Percentiles rank a stretch among this genome's conserved stretches.
Evolutionary conservation across 2,329 filamentous ascomycete genomes (phyloP).

Genomic region (Diaporthe nobilis): DNA sequence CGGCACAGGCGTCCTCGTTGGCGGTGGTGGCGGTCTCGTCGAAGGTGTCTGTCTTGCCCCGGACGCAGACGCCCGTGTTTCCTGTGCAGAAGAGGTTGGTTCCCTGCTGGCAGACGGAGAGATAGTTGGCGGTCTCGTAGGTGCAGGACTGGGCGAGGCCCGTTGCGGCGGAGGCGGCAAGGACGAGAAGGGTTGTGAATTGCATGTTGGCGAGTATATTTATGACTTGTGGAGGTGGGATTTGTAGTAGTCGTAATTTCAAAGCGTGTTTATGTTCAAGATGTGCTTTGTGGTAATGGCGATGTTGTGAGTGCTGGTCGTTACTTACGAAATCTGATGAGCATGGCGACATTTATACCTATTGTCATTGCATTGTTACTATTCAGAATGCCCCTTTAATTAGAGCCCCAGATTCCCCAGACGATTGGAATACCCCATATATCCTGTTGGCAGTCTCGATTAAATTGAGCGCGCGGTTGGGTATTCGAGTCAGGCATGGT

Average conservation of each 20-base stretch:
- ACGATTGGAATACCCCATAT: not conserved
- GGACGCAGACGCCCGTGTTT: conserved; percentile 12
- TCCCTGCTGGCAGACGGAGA: conserved; percentile 32
- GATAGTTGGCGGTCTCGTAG: conserved; percentile 26
- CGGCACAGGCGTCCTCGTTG: conserved; percentile 23
- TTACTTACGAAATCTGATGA: not conserved
- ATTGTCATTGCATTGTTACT: not conserved
- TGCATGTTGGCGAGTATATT: not conserved
- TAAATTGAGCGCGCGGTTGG: conserved; percentile 23
- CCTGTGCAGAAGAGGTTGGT: conserved; percentile 17
- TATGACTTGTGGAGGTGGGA: not conserved
- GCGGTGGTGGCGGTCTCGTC: not conserved
- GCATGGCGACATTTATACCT: not conserved
- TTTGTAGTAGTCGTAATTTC: not conserved
- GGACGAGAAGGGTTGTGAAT: conserved; percentile 2
- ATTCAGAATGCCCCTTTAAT: not conserved
- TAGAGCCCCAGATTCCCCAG: conserved; percentile 11
- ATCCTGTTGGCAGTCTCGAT: not conserved
- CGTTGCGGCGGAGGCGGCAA: conserved; percentile 4
- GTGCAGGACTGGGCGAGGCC: conserved; percentile 20
- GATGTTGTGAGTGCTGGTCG: not conserved
- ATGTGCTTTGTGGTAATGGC: not conserved
- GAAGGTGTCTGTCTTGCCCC: conserved; percentile 25
- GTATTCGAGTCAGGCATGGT: conserved; percentile 3
- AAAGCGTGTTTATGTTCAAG: not conserved